A percentile compares a stretch with the other conserved stretches of the same genome.
These are phyloP conservation scores for Globisporangium apiculatum DNA, from an alignment of 352 stramenopile genomes.

Conservation along the genomic window DNA sequence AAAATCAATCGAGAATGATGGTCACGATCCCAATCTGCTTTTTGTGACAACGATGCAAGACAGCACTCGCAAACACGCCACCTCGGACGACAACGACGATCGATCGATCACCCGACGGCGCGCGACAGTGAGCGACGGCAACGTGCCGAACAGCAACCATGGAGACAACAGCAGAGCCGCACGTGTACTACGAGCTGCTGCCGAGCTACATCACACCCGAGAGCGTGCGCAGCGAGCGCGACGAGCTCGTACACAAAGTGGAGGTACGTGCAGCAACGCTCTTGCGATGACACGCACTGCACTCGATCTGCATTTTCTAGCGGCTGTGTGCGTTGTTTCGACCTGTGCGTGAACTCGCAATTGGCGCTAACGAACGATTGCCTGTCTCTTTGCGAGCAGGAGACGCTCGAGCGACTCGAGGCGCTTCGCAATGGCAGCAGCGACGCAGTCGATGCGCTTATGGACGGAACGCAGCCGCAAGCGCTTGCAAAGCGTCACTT, in stretches of 20 bases:
- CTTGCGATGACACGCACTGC: too few species aligned
- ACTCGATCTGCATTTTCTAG: not conserved
- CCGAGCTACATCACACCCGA: constrained; percentile 46
- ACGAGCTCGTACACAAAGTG: constrained; percentile 38
- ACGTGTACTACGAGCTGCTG: constrained; percentile 55
- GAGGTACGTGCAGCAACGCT: constrained; percentile 15
- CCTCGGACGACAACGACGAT: too few species aligned
- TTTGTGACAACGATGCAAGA: too few species aligned
- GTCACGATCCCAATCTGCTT: too few species aligned
- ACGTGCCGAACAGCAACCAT: not conserved
- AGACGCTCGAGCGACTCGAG: constrained; percentile 30
- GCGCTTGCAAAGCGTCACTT: constrained; percentile 57
- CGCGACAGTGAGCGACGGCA: too few species aligned
- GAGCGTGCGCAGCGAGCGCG: constrained; percentile 25
- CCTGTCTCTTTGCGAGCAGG: constrained; percentile 10
- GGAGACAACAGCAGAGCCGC: constrained; percentile 10
- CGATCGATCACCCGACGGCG: too few species aligned
- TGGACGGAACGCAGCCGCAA: not conserved
- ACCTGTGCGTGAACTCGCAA: not conserved
- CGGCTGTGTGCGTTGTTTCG: not conserved
- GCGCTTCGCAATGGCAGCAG: constrained; percentile 10
- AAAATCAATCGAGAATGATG: too few species aligned
- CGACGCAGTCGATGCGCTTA: not conserved
- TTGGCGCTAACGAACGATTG: not conserved
- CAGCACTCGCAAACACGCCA: too few species aligned